Evolutionary conservation across 768 basidiomycete genomes (phyloP), one percentile per base, ranked within the genome.

Genomic region (Dioszegia crocea): DNA sequence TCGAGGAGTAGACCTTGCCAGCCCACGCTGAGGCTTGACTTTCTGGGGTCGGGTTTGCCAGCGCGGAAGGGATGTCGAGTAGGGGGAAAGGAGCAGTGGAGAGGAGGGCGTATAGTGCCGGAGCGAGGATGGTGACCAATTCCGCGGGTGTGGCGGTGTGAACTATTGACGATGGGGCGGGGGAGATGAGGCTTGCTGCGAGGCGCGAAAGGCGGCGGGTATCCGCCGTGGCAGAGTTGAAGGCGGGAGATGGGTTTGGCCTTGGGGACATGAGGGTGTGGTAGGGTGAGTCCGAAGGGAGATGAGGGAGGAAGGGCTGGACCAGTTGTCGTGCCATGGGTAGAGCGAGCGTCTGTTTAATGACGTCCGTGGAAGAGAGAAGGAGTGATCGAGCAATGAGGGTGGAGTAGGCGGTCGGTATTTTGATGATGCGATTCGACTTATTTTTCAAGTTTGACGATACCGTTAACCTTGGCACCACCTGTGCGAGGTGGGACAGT

Each of bases 1-100:
- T 65, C 8, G 51, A 56, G 3, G 59, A 57, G 41, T 72, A 72
- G 11, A 72, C 67, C 36, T 72, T 72, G 17, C 70, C 70, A n/a
- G 70, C 67, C 57, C 60, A 72, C 16, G 63, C 59, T 19, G 58
- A 62, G 3, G 70, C 62, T 33, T 59, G 58, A 19, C 44, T 41
- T 3, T 63, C 63, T 0, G 58, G 59, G 4, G 55, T 60, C 1
- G 59, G 17, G 19, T 46, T 27, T 1, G 60, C 30, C 41, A 48
- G 16, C 19, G 45, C 30, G 2, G 69, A 50, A 1, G 48, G 39
- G 9, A 71, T 68, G 10, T 59, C 65, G 9, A 71, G 60, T n/a
- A 63, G 63, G 1, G 70, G 70, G 4, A 41, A 10, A 4, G 60
- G 52, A 1, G 65, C 56, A 12, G 61, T 61, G 1, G 59, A 33